Percentiles rank a stretch among this genome's conserved stretches.
These are phyloP conservation scores for Claviceps lovelessii DNA, from an alignment of 2,329 filamentous ascomycete genomes.

Conservation along the genomic window DNA sequence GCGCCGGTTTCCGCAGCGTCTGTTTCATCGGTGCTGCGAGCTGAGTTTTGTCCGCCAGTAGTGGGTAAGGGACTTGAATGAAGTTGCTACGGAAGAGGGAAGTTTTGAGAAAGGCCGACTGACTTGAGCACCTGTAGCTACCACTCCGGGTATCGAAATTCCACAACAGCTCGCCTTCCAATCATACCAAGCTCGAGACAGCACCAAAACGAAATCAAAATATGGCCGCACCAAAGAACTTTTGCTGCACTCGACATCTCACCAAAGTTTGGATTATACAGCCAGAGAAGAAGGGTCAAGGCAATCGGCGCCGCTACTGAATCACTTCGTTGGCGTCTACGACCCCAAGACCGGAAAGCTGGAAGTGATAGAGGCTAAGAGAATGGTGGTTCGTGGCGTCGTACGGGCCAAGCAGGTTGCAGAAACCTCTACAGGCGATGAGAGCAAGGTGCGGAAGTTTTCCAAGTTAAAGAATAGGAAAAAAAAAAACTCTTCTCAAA, in stretches of 20 bases:
- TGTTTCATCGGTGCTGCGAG: conserved; percentile 31
- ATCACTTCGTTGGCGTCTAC: conserved; percentile 51
- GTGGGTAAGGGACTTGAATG: conserved; percentile 27
- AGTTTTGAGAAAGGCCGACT: background rate
- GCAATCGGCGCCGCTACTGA: conserved; percentile 27
- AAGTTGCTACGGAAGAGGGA: background rate
- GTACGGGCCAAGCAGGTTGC: conserved; percentile 41
- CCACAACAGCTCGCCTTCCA: conserved; percentile 28
- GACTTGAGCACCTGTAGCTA: conserved; percentile 13
- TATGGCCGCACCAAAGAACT: conserved; percentile 32
- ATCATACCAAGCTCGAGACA: conserved; percentile 30
- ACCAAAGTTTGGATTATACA: conserved; percentile 45
- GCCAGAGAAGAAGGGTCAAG: conserved; percentile 32
- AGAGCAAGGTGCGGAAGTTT: conserved; percentile 14
- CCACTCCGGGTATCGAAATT: conserved; percentile 22
- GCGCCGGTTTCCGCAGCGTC: conserved; percentile 25
- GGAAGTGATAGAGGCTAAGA: conserved; percentile 48
- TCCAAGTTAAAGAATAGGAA: background rate
- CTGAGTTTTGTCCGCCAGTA: conserved; percentile 35
- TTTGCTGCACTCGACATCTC: conserved; percentile 41
- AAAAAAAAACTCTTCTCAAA: background rate
- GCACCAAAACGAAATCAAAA: conserved; percentile 21
- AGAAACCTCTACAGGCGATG: conserved; percentile 28
- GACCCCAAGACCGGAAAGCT: conserved; percentile 45
- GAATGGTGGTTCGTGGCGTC: conserved; percentile 44